Base-by-base conservation (phyloP, 2,329 filamentous ascomycete genomes). In the Didymella segeticola region DNA sequence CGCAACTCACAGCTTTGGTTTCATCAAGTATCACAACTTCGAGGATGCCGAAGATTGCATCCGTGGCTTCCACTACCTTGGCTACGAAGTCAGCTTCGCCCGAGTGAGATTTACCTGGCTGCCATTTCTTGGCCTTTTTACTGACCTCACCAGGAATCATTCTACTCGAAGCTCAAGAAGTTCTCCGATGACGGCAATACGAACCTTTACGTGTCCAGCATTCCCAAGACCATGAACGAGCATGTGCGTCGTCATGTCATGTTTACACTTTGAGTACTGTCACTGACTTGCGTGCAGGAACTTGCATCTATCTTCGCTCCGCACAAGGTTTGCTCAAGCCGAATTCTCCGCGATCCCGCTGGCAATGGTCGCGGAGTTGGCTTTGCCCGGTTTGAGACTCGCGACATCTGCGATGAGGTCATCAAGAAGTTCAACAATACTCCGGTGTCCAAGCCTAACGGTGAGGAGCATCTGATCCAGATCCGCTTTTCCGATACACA, bases 21-120 rank as follows among this genome's bases (percentile, higher is more conserved):
- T 99, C 73, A 93, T 96, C 75, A 96, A 97, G 76, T 99, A 96
- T 75, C 89, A 85, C 74, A 89, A 90, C 65, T 89, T 90, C 59
- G 87, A 88, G 49, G 88, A 97, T 62, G 96, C 95, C 11, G 93
- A 98, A 79, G 89, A 92, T 70, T 98, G 95, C 75, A 99, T 99
- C 70, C 90, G 92, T 47, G 95, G 91, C 37, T 97, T 99, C 74
- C 93, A 95, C 73, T 89, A 90, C 69, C 86, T 96, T 62, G 93
- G 93, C 47, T 99, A 98, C 71, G 95, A 99, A 80, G 93, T 96
- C 67, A 96, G 93, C 71, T 98, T 98, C 79, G 95, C 96, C 65
- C 86, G 93, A 70, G 92, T 96, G 79, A 71, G 84, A 37, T 4
- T 77, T 23, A 51, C 19, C 29, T 47, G 39, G 3, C 15, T 47